Conservation (phyloP, 371 early-diverging fungal genomes). For the Circinella umbellata region DNA sequence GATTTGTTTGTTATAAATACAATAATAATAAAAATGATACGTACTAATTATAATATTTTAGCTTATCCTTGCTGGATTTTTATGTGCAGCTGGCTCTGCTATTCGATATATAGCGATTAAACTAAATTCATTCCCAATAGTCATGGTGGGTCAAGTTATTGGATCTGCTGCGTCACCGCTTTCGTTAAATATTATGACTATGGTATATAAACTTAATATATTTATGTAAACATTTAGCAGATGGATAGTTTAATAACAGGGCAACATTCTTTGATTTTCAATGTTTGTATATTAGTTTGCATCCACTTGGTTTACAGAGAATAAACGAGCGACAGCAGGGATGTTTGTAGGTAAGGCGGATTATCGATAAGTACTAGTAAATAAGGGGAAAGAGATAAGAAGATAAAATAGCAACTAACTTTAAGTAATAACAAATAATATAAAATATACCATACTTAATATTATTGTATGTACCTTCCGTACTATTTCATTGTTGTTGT, state of each 20-base stretch:
- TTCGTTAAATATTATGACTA: slow-evolving; percentile 64
- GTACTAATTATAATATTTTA: slow-evolving; percentile 13
- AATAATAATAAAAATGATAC: no score
- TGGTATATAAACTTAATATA: slow-evolving; percentile 22
- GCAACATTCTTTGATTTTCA: not conserved
- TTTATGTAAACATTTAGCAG: no score
- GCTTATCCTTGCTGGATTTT: slow-evolving; percentile 52
- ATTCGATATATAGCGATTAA: slow-evolving; percentile 54
- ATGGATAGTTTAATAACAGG: not conserved
- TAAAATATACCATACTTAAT: no score
- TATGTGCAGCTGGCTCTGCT: slow-evolving; percentile 52
- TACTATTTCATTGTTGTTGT: not conserved
- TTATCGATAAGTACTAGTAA: not conserved
- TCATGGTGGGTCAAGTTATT: slow-evolving; percentile 62
- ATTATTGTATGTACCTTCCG: no score
- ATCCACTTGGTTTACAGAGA: slow-evolving; percentile 71
- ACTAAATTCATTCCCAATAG: slow-evolving; percentile 42
- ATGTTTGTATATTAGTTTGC: slow-evolving; percentile 46
- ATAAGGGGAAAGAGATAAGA: not conserved
- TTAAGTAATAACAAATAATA: not conserved
- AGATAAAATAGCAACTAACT: no score
- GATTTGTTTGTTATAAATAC: no score
- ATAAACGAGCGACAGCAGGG: slow-evolving; percentile 65
- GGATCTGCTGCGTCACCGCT: slow-evolving; percentile 64
- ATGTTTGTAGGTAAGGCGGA: slow-evolving; percentile 52